Percentiles rank a stretch among this genome's conserved stretches.
Conservation (phyloP, 2,329 filamentous ascomycete genomes). For the Colletotrichum sp. region DNA sequence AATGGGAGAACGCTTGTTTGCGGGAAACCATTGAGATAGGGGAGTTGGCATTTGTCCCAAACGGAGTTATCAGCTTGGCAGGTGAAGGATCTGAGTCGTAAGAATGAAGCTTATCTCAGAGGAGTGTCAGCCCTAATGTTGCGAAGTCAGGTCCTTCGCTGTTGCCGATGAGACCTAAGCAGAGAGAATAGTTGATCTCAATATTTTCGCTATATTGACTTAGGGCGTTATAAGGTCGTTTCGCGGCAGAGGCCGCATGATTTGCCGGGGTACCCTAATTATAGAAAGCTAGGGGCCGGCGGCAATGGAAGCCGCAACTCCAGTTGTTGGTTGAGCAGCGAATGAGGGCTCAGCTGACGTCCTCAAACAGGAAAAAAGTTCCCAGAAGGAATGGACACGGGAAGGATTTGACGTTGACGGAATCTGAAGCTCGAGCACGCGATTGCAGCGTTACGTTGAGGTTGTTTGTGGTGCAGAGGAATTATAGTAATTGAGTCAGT, state of each 20-base stretch:
- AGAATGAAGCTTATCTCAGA: neutral
- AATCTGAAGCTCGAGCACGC: neutral
- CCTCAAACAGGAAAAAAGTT: neutral
- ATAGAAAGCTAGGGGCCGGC: neutral
- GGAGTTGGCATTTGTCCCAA: neutral
- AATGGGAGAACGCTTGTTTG: neutral
- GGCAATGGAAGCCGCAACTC: neutral
- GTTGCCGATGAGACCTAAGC: neutral
- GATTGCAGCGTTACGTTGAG: neutral
- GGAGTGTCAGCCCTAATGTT: neutral
- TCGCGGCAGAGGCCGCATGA: neutral
- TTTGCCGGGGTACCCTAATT: neutral
- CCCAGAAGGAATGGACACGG: neutral
- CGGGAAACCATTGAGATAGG: neutral
- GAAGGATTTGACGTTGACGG: neutral
- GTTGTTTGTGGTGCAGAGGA: neutral
- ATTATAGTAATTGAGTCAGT: neutral
- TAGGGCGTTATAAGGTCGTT: neutral
- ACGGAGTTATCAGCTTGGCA: neutral
- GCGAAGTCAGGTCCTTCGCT: neutral
- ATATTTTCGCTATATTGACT: neutral
- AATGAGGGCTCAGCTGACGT: neutral
- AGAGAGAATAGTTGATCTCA: neutral
- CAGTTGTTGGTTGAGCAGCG: neutral
- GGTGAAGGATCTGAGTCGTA: neutral